Percentiles rank a stretch among this genome's conserved stretches.
phyloP scores from a whole-genome alignment of 371 early-diverging fungal species.

The Polyrhizophydium stewartii region DNA sequence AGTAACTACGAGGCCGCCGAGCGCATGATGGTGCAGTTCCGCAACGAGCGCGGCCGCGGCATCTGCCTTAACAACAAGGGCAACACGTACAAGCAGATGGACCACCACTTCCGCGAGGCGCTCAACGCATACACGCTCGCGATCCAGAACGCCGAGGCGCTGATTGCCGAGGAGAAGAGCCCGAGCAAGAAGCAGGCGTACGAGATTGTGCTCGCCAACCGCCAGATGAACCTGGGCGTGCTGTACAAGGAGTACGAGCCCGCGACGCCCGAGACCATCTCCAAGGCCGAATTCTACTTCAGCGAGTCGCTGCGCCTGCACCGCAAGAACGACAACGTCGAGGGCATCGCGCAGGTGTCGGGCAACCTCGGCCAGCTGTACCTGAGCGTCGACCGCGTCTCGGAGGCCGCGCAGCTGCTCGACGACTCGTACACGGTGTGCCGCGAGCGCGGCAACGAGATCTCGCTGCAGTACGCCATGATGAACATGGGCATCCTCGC shows the following conservation, averaged over 20 bases:
- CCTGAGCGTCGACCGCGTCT: constrained; percentile 5
- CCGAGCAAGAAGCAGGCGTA: not conserved
- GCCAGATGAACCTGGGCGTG: constrained; percentile 20
- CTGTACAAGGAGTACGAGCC: constrained; percentile 16
- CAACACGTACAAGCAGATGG: constrained; percentile 17
- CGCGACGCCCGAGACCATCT: not conserved
- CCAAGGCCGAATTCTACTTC: constrained; percentile 9
- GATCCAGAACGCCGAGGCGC: constrained; percentile 13
- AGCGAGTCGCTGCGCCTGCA: constrained; percentile 12
- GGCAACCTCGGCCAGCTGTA: constrained; percentile 27
- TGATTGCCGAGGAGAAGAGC: constrained; percentile 1
- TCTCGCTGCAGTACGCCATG: constrained; percentile 25
- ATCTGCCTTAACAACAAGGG: constrained; percentile 24
- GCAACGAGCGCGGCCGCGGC: constrained; percentile 20
- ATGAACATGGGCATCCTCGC: constrained; percentile 24
- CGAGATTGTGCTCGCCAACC: constrained; percentile 16
- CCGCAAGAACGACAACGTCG: constrained; percentile 18
- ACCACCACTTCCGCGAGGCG: constrained; percentile 9
- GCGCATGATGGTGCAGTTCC: constrained; percentile 13
- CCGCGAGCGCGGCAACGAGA: constrained; percentile 1
- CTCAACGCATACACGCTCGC: constrained; percentile 9
- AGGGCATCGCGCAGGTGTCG: constrained; percentile 27
- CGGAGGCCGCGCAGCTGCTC: constrained; percentile 14
- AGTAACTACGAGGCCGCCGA: constrained; percentile 23
- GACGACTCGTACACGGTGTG: constrained; percentile 19